Conservation (phyloP, 805 yeast genomes). For the Metschnikowia continentalis region DNA sequence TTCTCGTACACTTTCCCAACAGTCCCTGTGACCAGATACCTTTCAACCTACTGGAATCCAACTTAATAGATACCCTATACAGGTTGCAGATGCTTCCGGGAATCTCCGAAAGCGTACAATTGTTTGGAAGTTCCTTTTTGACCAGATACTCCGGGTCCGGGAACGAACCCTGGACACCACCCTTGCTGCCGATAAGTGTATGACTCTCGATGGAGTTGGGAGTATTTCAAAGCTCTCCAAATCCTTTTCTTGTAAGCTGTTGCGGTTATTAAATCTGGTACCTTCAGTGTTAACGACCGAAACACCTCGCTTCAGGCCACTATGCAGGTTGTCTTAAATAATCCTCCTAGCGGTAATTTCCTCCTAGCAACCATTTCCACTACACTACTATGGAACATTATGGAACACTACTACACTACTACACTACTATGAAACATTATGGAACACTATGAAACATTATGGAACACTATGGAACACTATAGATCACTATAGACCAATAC, state of each 20-base stretch:
- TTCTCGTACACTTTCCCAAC: not conserved
- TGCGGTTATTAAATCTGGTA: not conserved
- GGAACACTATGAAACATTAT: too few relatives aligned
- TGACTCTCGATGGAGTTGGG: not conserved
- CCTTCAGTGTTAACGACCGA: not conserved
- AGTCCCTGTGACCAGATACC: not conserved
- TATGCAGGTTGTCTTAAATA: too few relatives aligned
- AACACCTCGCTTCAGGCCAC: not conserved
- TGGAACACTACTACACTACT: too few relatives aligned
- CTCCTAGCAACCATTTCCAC: too few relatives aligned
- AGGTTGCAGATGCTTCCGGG: not conserved
- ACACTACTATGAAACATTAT: too few relatives aligned
- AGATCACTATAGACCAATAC: too few relatives aligned
- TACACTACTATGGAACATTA: too few relatives aligned
- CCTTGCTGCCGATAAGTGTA: not conserved
- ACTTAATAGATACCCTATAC: not conserved
- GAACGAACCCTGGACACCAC: not conserved
- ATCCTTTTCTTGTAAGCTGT: slow-evolving; percentile 1
- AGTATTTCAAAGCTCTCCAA: not conserved
- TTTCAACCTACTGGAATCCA: not conserved
- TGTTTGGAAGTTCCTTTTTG: slow-evolving; percentile 11
- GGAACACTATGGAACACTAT: too few relatives aligned
- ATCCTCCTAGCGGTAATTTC: too few relatives aligned
- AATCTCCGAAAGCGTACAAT: slow-evolving; percentile 11
- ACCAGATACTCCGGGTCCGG: slow-evolving; percentile 11